Evolutionary conservation across 768 basidiomycete species (phyloP), one percentile per base, ranked within the genome.

Genomic region (Hericium rajendrae): DNA sequence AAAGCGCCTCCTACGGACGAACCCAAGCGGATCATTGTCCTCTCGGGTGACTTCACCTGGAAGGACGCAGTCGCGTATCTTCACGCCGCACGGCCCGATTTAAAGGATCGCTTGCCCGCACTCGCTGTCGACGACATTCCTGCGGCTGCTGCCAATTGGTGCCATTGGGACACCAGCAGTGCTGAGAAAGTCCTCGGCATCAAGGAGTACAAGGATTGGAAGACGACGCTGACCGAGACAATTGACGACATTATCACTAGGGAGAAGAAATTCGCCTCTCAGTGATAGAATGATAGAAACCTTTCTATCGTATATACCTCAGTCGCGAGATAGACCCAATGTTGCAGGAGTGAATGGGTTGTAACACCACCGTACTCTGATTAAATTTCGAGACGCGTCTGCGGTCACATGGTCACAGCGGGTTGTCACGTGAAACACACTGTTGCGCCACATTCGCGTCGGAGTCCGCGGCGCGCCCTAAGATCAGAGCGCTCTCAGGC

Each of bases 21-120:
- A n/a, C 51, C 56, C 28, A 66, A 66, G 49, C 60, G 32, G 32
- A 32, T 32, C 32, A 32, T 32, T 6, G 32, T 32, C 9, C 8
- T 32, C 32, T 32, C 32, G 32, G 32, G 32, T 32, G 32, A 32
- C 6, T 32, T 32, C 9, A 32, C 32, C 32, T 32, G 32, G 32
- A 32, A 32, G 9, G 32, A 32, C 2, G 32, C 32, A 6, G 32
- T 32, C 32, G 32, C 32, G 32, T 32, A 32, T 8, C 32, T 32
- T 13, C 50, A 28, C 15, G 46, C 24, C 0, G 55, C 58, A 11
- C 57, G 63, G 8, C 63, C 69, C 9, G 64, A 60, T 12, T 48
- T 69, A 9, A 13, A n/a, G 20, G 51, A 32, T 11, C 51, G 51
- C 32, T 38, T 53, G n/a, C 51, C 51, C 20, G 6, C 9, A 26